Percentiles rank a stretch among this genome's conserved stretches.
Conservation (phyloP, 164 flowering plant species). For the Liriodendron chinense region DNA sequence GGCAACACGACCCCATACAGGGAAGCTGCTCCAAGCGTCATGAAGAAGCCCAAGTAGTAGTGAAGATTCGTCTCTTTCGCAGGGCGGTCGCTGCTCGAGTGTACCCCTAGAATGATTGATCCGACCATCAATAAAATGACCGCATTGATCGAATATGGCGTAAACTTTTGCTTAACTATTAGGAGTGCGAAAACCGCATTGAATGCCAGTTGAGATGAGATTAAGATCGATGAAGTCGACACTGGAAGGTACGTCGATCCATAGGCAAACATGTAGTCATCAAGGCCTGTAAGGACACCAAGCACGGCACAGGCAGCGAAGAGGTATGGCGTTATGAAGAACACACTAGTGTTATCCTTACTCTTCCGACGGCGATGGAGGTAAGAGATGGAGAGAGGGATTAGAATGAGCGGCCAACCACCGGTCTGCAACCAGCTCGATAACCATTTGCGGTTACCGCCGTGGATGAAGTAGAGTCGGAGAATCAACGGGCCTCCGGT, state of each 20-base stretch:
- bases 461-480: slow-evolving; percentile 61
- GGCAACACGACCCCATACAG: slow-evolving; percentile 51
- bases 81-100: slow-evolving; percentile 36
- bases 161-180: slow-evolving; percentile 35
- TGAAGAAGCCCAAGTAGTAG: slow-evolving; percentile 38
- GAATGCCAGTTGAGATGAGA: slow-evolving; percentile 19
- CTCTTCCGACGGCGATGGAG: slow-evolving; percentile 10
- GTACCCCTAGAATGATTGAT: slow-evolving; percentile 43
- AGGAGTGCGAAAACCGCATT: slow-evolving; percentile 12
- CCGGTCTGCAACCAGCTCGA: slow-evolving; percentile 49
- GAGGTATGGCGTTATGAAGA: slow-evolving; percentile 12
- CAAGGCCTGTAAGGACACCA: slow-evolving; percentile 28
- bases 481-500: slow-evolving; percentile 49
- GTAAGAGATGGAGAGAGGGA: slow-evolving; percentile 34
- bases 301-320: slow-evolving; percentile 15
- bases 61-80: slow-evolving; percentile 18
- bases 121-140: slow-evolving; percentile 43
- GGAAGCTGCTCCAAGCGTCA: slow-evolving; percentile 47
- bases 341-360: not conserved
- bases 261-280: slow-evolving; percentile 18
- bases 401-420: slow-evolving; percentile 47
- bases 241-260: slow-evolving; percentile 12
- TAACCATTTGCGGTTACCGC: slow-evolving; percentile 39
- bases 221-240: slow-evolving; percentile 20
- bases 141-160: slow-evolving; percentile 45